Base-by-base conservation (phyloP, 805 yeast genomes). In the Saccharomyces cerevisiae region DNA sequence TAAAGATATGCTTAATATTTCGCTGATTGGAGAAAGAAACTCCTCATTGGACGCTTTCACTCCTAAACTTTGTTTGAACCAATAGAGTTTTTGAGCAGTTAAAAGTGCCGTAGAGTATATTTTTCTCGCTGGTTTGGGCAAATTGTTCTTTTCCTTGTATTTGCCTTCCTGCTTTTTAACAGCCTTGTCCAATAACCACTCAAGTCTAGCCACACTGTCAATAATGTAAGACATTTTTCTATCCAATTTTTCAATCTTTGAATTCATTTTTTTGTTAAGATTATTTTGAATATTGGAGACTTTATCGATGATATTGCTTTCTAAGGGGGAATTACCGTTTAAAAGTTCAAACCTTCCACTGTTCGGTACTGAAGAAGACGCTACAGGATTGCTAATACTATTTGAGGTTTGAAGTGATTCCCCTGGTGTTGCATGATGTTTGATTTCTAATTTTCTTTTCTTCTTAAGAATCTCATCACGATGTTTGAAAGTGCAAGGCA, bases 401-500 rank as follows among this genome's bases (percentile, higher is more conserved):
- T n/a, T 41, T 48, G 36, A 47, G 17, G 52, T 17, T 30, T 53
- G 47, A n/a, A 26, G 21, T 26, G 47, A 13, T n/a, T 30, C 30
- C 8, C 17, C 36, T 17, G 29, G 17, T 31, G 17, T 17, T 43
- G 9, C 21, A 43, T 26, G 3, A 11, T 51, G 30, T n/a, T 51
- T 47, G 27, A 11, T 14, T 31, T 41, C 21, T 11, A 36, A 14
- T 27, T 24, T 31, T 21, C 22, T 47, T 28, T 26, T 47, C 17
- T 21, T 26, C 41, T 48, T 3, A 31, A 22, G 46, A 31, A n/a
- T 47, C 17, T 21, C 59, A 13, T 64, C 62, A 41, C 62, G 61
- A 51, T 62, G 59, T 22, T 57, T 55, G 50, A 68, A 68, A 2
- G 63, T 61, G 53, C 71, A 68, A 3, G 50, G 53, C 4, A 61